A percentile compares a stretch with the other conserved stretches of the same genome.
Conservation (phyloP, 495 filamentous ascomycete genomes). For the Neurospora sp. region DNA sequence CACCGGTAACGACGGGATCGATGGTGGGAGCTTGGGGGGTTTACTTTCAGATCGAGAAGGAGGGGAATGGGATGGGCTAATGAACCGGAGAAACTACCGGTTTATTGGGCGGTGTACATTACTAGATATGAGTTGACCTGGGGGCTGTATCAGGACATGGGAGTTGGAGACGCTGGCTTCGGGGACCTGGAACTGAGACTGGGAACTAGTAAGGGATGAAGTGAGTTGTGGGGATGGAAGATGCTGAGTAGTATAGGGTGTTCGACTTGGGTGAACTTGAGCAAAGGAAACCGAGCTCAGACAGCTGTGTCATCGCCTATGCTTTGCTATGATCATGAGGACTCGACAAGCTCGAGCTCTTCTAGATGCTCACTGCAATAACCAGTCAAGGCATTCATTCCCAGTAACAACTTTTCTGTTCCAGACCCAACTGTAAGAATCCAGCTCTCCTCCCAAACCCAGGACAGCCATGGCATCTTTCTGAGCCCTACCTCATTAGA, state of each 20-base stretch:
- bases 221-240: background rate
- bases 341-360: background rate
- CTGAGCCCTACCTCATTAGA: background rate
- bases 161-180: background rate
- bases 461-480: background rate
- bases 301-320: background rate
- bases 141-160: background rate
- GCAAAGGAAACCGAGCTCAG: background rate
- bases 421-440: background rate
- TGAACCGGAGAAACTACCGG: background rate
- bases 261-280: background rate
- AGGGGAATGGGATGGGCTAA: background rate
- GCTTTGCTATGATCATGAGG: background rate
- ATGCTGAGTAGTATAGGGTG: background rate
- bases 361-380: background rate
- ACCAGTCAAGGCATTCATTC: background rate
- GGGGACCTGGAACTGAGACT: background rate
- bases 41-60: background rate
- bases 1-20: background rate
- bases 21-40: background rate
- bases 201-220: background rate
- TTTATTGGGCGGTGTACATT: background rate
- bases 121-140: background rate
- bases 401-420: background rate
- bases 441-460: background rate